Evolutionary conservation across 179 eudicot species (phyloP), one percentile per base, ranked within the genome.

Genomic region (Beta macrorhiza): DNA sequence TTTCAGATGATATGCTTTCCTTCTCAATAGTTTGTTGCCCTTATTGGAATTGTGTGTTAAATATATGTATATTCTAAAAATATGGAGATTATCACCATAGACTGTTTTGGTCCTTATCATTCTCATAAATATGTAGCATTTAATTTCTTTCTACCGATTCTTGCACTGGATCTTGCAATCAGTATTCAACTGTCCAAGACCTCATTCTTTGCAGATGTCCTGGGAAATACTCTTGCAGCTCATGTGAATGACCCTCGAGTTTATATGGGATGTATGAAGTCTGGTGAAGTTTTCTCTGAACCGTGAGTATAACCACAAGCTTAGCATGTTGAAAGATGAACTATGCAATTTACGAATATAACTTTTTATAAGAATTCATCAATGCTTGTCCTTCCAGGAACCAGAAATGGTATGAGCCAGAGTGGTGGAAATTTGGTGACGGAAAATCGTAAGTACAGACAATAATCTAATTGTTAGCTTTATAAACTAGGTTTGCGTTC

Each of bases 341-440:
- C 57, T 61, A 78, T 72, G 16, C 42, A 1, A 37, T 37, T 37
- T 37, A 4, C 51, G 71, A 37, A 67, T 29, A 29, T 78, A 15
- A 15, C 32, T 59, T 74, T 37, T 52, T 42, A 52, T 32, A 42
- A 56, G 70, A 47, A 72, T 68, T 42, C 44, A 57, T 75, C 45
- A 57, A 32, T 57, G 70, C n/a, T 61, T 76, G 55, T 45, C 42
- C 25, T 87, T 86, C 61, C 88, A 93, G 97, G 89, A 80, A 83
- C 62, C 89, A 94, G 78, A 91, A 87, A 85, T 93, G 98, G 98
- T 91, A 93, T 84, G 98, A 95, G 84, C 97, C 98, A 56, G 98
- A 95, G 63, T 95, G 98, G 98, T 95, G 98, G 98, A 95, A 95
- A 82, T 95, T 95, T 71, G 98, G 98, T 44, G 93, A 95, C 86